These are phyloP conservation scores for Isatis tinctoria DNA, from an alignment of 345 rosid species.

Conservation along the genomic window DNA sequence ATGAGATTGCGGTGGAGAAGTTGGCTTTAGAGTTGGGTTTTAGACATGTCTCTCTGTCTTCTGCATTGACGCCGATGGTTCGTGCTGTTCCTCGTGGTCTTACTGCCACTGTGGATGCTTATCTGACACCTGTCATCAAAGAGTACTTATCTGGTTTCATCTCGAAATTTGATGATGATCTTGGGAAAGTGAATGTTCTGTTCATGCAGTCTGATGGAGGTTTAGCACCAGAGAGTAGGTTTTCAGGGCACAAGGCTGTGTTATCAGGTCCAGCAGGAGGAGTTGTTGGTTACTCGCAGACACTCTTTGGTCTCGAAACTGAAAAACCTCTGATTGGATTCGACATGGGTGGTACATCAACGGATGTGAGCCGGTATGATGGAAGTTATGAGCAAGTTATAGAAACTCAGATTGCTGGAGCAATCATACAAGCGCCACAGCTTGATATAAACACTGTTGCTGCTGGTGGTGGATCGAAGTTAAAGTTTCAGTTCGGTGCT, in stretches of 20 bases:
- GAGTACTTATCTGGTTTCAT: slow-evolving; percentile 90
- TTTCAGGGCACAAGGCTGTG: slow-evolving; percentile 97
- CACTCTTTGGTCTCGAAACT: slow-evolving; percentile 87
- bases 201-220: slow-evolving; percentile 99
- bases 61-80: slow-evolving; percentile 94
- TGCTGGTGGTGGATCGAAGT: slow-evolving; percentile 96
- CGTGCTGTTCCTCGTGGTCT: slow-evolving; percentile 97
- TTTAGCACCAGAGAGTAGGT: slow-evolving; percentile 83
- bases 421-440: slow-evolving; percentile 97
- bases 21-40: slow-evolving; percentile 79
- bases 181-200: slow-evolving; percentile 70
- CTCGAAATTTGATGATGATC: slow-evolving; percentile 75
- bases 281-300: slow-evolving; percentile 94
- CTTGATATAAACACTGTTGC: slow-evolving; percentile 97
- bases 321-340: slow-evolving; percentile 94
- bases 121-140: slow-evolving; percentile 87
- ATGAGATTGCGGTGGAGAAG: slow-evolving; percentile 79
- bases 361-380: slow-evolving; percentile 96
- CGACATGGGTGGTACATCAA: slow-evolving; percentile 99
- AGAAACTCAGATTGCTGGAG: slow-evolving; percentile 97
- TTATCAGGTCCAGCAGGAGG: slow-evolving; percentile 99
- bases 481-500: slow-evolving; percentile 91
- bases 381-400: slow-evolving; percentile 95
- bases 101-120: slow-evolving; percentile 95
- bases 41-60: slow-evolving; percentile 84